Base-by-base conservation (phyloP, 2,329 filamentous ascomycete genomes). In the Diaporthe humulicola region DNA sequence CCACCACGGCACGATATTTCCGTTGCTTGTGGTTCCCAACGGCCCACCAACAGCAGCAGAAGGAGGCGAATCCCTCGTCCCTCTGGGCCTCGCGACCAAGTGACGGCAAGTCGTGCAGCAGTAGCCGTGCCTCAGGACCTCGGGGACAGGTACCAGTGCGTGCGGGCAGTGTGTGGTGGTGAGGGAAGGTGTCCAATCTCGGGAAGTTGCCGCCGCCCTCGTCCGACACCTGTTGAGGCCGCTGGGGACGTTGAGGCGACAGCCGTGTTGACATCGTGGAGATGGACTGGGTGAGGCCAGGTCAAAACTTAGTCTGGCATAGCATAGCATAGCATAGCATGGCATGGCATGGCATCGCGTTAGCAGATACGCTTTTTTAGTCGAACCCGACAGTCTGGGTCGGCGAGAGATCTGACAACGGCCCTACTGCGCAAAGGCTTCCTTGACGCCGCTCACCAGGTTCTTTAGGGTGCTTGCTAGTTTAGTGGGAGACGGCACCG, bases 361-460 rank as follows among this genome's bases (percentile, higher is more conserved):
- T 73, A 76, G 75, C 73, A 76, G 71, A 66, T 71, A 76, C 79
- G 78, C 80, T 78, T 81, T 82, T 83, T 85, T 85, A 84, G 82
- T 81, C 79, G 80, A 84, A 82, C 84, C 84, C 79, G 79, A 80
- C 79, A 78, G 75, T 78, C 78, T 78, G 84, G 84, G 82, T 84
- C 84, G 80, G 75, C 80, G 81, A 81, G 80, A 83, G 82, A 83
- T 84, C 82, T 82, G 82, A 81, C 79, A 80, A 79, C 79, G 80
- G 79, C 80, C 80, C 64, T 69, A 69, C 64, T 69, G 64, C 64
- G 64, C 79, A 81, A 79, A 77, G 45, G 70, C 74, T 70, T 64
- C 77, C 73, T 70, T 76, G 73, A 72, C 70, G 57, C 64, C 73
- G 74, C 73, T 76, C 74, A 76, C 75, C 56, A 61, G 56, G 66